Evolutionary conservation across 2,329 filamentous ascomycete genomes (phyloP), one percentile per base, ranked within the genome.

Genomic region (Sporothrix pseudoabietina): DNA sequence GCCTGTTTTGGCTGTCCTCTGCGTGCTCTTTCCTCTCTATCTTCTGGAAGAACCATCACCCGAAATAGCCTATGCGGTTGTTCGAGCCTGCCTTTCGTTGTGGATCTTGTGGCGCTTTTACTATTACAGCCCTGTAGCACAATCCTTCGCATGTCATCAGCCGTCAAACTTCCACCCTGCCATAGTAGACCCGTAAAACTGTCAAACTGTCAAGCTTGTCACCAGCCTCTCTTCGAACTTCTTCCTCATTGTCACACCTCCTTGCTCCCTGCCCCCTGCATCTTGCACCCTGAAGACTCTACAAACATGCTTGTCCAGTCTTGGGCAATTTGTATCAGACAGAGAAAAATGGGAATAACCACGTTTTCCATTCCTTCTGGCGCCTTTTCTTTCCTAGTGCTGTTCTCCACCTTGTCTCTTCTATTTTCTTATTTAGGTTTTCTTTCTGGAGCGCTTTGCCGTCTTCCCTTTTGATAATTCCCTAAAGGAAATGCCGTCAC

Each of bases 11-110:
- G 22, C 44, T 49, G 6, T 49, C 12, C 14, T 16, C 44, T 16
- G 14, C 10, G 41, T 12, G 7, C 41, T 47, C 44, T 49, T 1
- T 19, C 19, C 44, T 22, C 22, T 55, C 22, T 30, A 9, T 55
- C 52, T 3, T 5, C 61, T 47, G 61, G 61, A 66, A 44, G 61
- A 66, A 47, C 12, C 30, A 66, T 19, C 61, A 47, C 39, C 61
- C 39, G 61, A n/a, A 41, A 66, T 47, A 66, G 61, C 61, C 61
- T 66, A 66, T 44, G 61, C 61, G 61, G 39, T 22, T 66, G 3
- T 66, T 47, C 22, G 39, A 19, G n/a, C 41, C n/a, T 44, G n/a
- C n/a, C 59, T 26, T 14, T 44, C 16, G n/a, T 19, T 14, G 39
- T 14, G 59, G 59, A 3, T 19, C 3, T 54, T 22, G 19, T 52